Evolutionary conservation across 2,329 filamentous ascomycete species (phyloP).

Genomic region (Purpureocillium lavendulum): DNA sequence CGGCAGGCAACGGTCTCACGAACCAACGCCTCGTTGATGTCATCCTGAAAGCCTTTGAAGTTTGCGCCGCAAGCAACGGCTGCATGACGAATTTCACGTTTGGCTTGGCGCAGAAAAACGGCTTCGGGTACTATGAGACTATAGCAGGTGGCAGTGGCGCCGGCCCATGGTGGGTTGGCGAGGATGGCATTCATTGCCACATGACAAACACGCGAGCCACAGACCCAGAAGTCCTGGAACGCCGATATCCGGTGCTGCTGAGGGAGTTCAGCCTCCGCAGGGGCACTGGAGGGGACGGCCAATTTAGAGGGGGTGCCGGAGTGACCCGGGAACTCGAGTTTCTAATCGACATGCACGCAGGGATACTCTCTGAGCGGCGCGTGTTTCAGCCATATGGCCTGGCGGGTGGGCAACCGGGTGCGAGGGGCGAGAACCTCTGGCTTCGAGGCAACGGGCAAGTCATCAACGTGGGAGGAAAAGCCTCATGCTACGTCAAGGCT

Average conservation of each 20-base stretch:
- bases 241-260: slow-evolving; percentile 61
- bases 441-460: too few relatives aligned
- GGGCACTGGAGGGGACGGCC: slow-evolving; percentile 56
- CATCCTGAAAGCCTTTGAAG: slow-evolving; percentile 62
- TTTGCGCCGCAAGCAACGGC: slow-evolving; percentile 71
- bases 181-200: slow-evolving; percentile 35
- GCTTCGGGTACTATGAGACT: slow-evolving; percentile 53
- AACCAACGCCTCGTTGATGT: slow-evolving; percentile 36
- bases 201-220: slow-evolving; percentile 79
- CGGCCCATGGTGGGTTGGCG: slow-evolving; percentile 43
- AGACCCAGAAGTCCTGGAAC: slow-evolving; percentile 35
- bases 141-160: slow-evolving; percentile 58
- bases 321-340: slow-evolving; percentile 75
- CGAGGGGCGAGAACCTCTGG: too few relatives aligned
- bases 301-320: slow-evolving; percentile 63
- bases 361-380: slow-evolving; percentile 68
- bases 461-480: too few relatives aligned
- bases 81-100: slow-evolving; percentile 82
- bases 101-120: slow-evolving; percentile 27
- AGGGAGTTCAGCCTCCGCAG: slow-evolving; percentile 59
- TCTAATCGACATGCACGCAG: slow-evolving; percentile 66
- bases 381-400: slow-evolving; percentile 52
- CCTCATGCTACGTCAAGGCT: too few relatives aligned
- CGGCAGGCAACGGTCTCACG: slow-evolving; percentile 66
- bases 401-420: too few relatives aligned